phyloP scores from a whole-genome alignment of 1,139 yeast species.

The Candida sanyaensis region DNA sequence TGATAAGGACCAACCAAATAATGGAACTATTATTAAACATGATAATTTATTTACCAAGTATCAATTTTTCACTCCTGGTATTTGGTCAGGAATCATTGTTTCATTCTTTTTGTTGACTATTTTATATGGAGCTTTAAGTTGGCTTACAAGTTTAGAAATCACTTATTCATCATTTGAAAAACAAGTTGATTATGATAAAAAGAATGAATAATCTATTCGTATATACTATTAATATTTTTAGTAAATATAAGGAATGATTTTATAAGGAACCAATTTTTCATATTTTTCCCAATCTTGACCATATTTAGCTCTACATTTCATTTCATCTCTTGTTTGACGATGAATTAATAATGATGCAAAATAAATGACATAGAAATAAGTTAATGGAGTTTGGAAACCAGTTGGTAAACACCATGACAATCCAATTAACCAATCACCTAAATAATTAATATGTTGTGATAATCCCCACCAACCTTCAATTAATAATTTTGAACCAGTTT shows the following conservation, averaged over 20 bases:
- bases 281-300: constrained; percentile 86
- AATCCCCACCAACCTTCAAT: constrained; percentile 96
- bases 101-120: constrained; percentile 53
- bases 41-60: constrained; percentile 38
- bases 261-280: constrained; percentile 77
- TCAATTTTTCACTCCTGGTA: constrained; percentile 54
- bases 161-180: constrained; percentile 74
- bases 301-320: constrained; percentile 83
- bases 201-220: constrained; percentile 44
- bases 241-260: constrained; percentile 86
- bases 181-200: constrained; percentile 63
- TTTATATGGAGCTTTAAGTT: constrained; percentile 55
- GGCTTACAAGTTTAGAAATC: constrained; percentile 65
- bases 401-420: constrained; percentile 93
- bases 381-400: constrained; percentile 76
- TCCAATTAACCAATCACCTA: constrained; percentile 95
- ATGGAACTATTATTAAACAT: constrained; percentile 13
- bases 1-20: constrained; percentile 9
- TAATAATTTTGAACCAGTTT: constrained; percentile 76
- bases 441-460: constrained; percentile 90
- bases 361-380: constrained; percentile 84
- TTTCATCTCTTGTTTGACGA: constrained; percentile 89
- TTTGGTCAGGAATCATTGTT: constrained; percentile 67
- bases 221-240: constrained; percentile 25
- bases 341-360: constrained; percentile 82